Base-by-base conservation (phyloP, 108 stramenopile species). In the Fistulifera solaris region DNA sequence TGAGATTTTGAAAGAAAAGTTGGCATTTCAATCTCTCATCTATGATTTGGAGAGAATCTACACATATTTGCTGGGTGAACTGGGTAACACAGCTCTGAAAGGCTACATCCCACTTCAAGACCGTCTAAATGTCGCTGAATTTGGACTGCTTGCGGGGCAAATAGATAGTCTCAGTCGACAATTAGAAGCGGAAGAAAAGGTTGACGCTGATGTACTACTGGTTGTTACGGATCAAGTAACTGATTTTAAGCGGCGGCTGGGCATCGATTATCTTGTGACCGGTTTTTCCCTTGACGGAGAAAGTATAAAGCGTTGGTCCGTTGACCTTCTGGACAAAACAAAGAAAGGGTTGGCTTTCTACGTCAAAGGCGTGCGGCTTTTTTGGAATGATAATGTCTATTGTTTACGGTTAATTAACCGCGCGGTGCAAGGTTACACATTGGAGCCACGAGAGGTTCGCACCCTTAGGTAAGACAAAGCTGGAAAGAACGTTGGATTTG, bases 381-480 rank as follows among this genome's bases (percentile, higher is more conserved):
- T 98, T 40, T 67, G 64, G 46, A 90, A 77, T 61, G 96, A 98
- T 60, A 48, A 95, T 31, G 58, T 81, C 14, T 98, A 85, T 66
- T 87, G 77, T 42, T 51, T 68, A 16, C 72, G 69, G 35, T 72
- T 98, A 19, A 83, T 98, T 41, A 65, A 54, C 17, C 70, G 91
- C 14, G 96, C 96, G 10, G 67, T 78, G 14, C 86, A 90, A 58
- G 95, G 95, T 8, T 89, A 93, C 44, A 96, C 91, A 0, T 63
- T 98, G 56, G 93, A 94, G 65, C 97, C 97, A 28, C 59, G 97
- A 46, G 97, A 98, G 77, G 97, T 98, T 22, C 86, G 94, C 18
- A 94, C 87, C 22, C 60, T 96, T 49, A 63, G 94, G 79, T 88
- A 70, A 55, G 87, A n/a, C 59, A 18, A 31, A 26, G 27, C n/a